Evolutionary conservation across 1,284 basidiomycete species (phyloP), one percentile per base, ranked within the genome.

Genomic region (Cryptococcus sp.): DNA sequence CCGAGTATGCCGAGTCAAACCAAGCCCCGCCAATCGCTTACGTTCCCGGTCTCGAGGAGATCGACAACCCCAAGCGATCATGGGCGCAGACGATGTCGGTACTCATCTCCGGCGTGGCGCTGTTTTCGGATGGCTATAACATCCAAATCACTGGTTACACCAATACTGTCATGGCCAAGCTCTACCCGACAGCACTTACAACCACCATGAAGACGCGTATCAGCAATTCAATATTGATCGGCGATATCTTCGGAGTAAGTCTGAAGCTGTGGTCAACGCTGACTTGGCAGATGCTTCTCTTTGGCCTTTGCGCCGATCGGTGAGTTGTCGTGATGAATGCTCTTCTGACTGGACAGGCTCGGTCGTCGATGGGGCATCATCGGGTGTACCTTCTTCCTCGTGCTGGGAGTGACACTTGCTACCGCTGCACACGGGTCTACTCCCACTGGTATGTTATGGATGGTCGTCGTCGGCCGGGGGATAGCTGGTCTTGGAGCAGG

Each of bases 401-500:
- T 73, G 17, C 49, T 70, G 15, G 71, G 71, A 38, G 63, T 70
- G 27, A 65, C 59, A 17, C 50, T 71, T 44, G 57, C 54, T 19
- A 59, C 62, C 13, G 66, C 61, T 1, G 56, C 68, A 3, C 63
- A 61, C 48, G 68, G 64, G 3, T 60, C 57, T 13, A 56, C 61
- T 15, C 59, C 63, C 17, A 35, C 54, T 5, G 71, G 70, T 40
- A 78, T 90, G 46, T 87, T 89, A 68, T 90, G 88, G 88, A 88
- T 87, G 74, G 76, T 90, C 59, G 88, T 87, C 0, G 76, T 90
- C 62, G 86, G 87, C 10, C 81, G 86, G 65, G 88, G 87, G 23
- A 81, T 87, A 23, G 87, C 86, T 41, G 87, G 88, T 31, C 79
- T 89, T 50, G 87, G 87, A 59, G 86, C 87, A 6, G 87, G 88